Percentiles rank a stretch among this genome's conserved stretches.
Evolutionary conservation across 805 yeast genomes (phyloP).

Genomic region (Suhomyces prunicola): DNA sequence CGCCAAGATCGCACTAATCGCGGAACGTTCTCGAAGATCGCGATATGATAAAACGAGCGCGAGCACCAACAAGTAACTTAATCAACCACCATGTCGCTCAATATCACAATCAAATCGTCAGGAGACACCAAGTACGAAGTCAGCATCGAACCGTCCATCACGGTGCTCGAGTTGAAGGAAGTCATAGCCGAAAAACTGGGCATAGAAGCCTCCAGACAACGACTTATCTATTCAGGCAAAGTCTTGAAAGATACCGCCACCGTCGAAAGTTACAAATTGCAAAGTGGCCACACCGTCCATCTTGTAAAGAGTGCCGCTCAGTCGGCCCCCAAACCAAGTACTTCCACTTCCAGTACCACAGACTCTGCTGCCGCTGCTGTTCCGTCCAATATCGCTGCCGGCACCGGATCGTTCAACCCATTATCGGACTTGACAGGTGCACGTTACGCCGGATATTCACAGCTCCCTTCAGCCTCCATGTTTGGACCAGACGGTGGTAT

Average conservation of each 20-base stretch:
- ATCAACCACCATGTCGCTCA: conserved; percentile 6
- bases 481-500: conserved; percentile 93
- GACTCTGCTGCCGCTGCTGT: conserved; percentile 29
- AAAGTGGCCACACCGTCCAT: conserved; percentile 84
- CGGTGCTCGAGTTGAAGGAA: conserved; percentile 68
- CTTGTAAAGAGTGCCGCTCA: conserved; percentile 75
- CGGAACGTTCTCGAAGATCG: background rate
- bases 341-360: conserved; percentile 17
- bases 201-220: conserved; percentile 74
- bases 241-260: conserved; percentile 84
- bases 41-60: background rate
- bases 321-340: conserved; percentile 23
- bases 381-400: conserved; percentile 83
- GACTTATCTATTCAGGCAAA: conserved; percentile 90
- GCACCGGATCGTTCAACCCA: conserved; percentile 85
- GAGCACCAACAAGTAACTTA: background rate
- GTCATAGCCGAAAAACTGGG: conserved; percentile 58
- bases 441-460: conserved; percentile 88
- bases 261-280: conserved; percentile 72
- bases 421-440: conserved; percentile 93
- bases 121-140: conserved; percentile 81
- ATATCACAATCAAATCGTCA: conserved; percentile 44
- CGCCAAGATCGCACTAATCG: background rate
- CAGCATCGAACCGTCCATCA: conserved; percentile 47
- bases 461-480: conserved; percentile 81